Percentiles rank a stretch among this genome's conserved stretches.
Evolutionary conservation across 768 basidiomycete species (phyloP).

Genomic region (Cyclocybe aegerita): DNA sequence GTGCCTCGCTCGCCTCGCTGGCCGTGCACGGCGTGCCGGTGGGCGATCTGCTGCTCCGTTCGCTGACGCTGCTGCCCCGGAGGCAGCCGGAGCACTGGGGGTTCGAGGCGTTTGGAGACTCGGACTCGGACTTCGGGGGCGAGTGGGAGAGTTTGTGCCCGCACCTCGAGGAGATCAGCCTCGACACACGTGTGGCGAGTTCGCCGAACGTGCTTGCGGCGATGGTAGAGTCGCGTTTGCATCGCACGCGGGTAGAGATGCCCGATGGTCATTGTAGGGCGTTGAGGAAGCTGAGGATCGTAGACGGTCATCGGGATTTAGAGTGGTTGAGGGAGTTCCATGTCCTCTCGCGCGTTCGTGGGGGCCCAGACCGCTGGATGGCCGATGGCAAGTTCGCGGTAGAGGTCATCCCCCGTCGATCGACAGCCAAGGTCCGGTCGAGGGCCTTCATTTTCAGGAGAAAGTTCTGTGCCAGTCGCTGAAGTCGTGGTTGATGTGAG

Average conservation of each 20-base stretch:
- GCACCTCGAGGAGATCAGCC: slow-evolving; percentile 19
- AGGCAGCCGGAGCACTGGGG: neutral
- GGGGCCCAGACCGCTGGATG: neutral
- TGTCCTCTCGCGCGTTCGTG: neutral
- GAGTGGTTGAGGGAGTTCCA: slow-evolving; percentile 15
- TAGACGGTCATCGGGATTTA: slow-evolving; percentile 19
- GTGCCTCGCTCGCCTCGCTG: slow-evolving; percentile 22
- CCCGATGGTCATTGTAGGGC: neutral
- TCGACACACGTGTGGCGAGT: slow-evolving; percentile 21
- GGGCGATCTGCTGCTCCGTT: slow-evolving; percentile 21
- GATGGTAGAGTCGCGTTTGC: slow-evolving; percentile 24
- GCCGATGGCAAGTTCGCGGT: slow-evolving; percentile 2
- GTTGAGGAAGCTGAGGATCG: slow-evolving; percentile 11
- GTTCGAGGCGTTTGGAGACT: neutral
- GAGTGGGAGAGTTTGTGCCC: slow-evolving; percentile 13
- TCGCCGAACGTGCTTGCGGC: slow-evolving; percentile 15
- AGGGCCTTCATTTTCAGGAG: slow-evolving; percentile 20
- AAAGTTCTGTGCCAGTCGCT: slow-evolving; percentile 23
- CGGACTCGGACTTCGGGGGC: neutral
- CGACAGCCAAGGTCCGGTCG: slow-evolving; percentile 1
- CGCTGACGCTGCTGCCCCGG: slow-evolving; percentile 15
- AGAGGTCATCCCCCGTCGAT: slow-evolving; percentile 14
- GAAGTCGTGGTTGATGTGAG: slow-evolving; percentile 1
- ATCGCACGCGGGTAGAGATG: neutral
- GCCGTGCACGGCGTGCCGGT: slow-evolving; percentile 22